Percentiles rank a stretch among this genome's conserved stretches.
phyloP scores from a whole-genome alignment of 2,329 filamentous ascomycete genomes.

The Sarocladium oryzae region DNA sequence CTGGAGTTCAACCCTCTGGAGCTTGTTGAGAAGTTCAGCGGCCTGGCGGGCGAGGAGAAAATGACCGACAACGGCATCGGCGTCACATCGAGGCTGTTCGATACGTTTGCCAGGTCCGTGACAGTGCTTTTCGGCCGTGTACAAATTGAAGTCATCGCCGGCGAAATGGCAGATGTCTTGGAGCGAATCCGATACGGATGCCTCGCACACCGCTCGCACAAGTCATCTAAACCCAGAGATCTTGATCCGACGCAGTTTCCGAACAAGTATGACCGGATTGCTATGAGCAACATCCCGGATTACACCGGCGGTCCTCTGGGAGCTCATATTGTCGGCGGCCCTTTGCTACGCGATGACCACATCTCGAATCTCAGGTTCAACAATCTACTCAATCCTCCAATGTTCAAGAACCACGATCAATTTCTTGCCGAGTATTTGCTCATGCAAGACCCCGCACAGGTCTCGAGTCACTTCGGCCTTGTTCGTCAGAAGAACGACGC shows the following conservation, averaged over 20 bases:
- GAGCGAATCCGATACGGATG: slow-evolving; percentile 21
- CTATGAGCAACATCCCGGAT: slow-evolving; percentile 26
- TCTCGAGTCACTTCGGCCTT: slow-evolving; percentile 20
- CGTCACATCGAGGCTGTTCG: not conserved
- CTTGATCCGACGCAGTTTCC: slow-evolving; percentile 19
- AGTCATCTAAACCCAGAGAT: not conserved
- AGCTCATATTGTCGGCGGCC: slow-evolving; percentile 17
- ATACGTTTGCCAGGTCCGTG: not conserved
- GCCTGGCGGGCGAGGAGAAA: not conserved
- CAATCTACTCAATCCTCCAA: slow-evolving; percentile 20
- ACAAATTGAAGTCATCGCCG: slow-evolving; percentile 19
- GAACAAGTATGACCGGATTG: slow-evolving; percentile 20
- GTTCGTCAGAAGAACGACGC: not conserved
- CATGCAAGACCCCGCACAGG: slow-evolving; percentile 18
- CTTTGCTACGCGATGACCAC: slow-evolving; percentile 18
- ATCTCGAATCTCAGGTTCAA: slow-evolving; percentile 19
- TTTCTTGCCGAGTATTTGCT: slow-evolving; percentile 24
- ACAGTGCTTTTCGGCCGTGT: not conserved
- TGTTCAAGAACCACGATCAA: slow-evolving; percentile 17
- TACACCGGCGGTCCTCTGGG: slow-evolving; percentile 23
- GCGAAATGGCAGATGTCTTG: slow-evolving; percentile 24
- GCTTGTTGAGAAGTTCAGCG: not conserved
- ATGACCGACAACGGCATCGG: not conserved
- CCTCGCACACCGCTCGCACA: slow-evolving; percentile 15
- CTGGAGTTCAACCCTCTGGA: not conserved